Evolutionary conservation across 805 yeast species (phyloP), one percentile per base, ranked within the genome.

Genomic region (Jamesozyma spencerorum): DNA sequence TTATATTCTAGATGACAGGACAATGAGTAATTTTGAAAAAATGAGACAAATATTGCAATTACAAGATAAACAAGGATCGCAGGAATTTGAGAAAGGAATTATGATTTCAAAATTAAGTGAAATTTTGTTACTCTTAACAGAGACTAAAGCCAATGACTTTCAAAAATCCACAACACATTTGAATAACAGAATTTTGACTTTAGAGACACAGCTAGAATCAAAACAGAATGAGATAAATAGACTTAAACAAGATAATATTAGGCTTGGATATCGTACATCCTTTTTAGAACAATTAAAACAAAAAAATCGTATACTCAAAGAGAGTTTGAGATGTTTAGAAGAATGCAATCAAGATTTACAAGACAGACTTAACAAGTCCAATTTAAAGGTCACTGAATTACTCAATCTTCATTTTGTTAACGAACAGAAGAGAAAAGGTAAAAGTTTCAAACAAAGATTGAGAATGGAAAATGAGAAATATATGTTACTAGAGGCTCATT

Each of bases 21-120:
- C 44, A 7, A 27, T 27, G 24, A 20, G 31, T 28, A 45, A 47
- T 39, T 38, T 43, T 14, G 31, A 8, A 14, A 17, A 31, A 18
- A 28, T 43, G 4, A 31, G 42, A 27, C 22, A 31, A 5, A 17
- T 46, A 18, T 27, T 42, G 14, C 18, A 18, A 7, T 4, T 13
- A 13, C 29, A 32, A 13, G 31, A 41, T 24, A 2, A 10, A 11
- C 22, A 20, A 6, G 5, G 8, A 17, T 15, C 19, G 12, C 18
- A 31, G 13, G 19, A 14, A 24, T 6, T 14, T 15, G n/a, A 35
- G 13, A 35, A 26, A 13, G 11, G 19, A 4, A 27, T 40, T 6
- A 38, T 32, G 14, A 18, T 29, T n/a, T 28, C 32, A 15, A 32
- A 37, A 29, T 24, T 43, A 17, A 34, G 46, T 31, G 40, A 33